Evolutionary conservation across 192 early-diverging fungal species (phyloP), one percentile per base, ranked within the genome.

Genomic region (Podila minutissima): DNA sequence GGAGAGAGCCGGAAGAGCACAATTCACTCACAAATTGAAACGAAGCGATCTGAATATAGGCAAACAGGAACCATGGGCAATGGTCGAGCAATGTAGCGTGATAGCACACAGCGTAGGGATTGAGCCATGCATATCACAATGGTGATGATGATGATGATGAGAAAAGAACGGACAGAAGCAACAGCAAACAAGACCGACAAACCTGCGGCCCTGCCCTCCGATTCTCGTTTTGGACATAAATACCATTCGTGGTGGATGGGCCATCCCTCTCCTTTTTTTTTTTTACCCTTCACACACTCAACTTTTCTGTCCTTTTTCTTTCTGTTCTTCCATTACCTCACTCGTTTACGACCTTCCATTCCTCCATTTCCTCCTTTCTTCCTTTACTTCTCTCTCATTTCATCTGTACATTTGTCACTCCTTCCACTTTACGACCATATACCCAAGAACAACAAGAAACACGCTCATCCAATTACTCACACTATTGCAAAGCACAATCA

Each of bases 401-500:
- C 28, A 50, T 28, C 55, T 51, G n/a, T 29, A 65, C 37, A 60
- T 31, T 60, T 31, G 7, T 17, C 59, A 60, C 29, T 60, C 59
- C 32, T 61, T 22, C 28, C 62, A 29, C 41, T 46, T 46, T 8
- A 46, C 41, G 41, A 46, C 41, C 11, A 46, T 46, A 46, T 46
- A 41, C 59, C 49, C 55, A 37, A 55, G 41, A 46, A 17, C 12
- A 2, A 46, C 41, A 46, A 46, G 41, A 46, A 41, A 41, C 38
- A 33, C 31, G 24, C 64, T 22, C 17, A 61, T 17, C 4, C 32
- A 50, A 31, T 11, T 24, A 15, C 17, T 31, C 57, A 55, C 51
- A 53, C 29, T 29, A 29, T 29, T 29, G 3, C 33, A 35, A 6
- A 33, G 55, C 19, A n/a, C 67, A 69, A 53, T 50, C 74, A 85